Evolutionary conservation across 257 asterid genomes (phyloP).

Genomic region (Haberlea rhodopensis): DNA sequence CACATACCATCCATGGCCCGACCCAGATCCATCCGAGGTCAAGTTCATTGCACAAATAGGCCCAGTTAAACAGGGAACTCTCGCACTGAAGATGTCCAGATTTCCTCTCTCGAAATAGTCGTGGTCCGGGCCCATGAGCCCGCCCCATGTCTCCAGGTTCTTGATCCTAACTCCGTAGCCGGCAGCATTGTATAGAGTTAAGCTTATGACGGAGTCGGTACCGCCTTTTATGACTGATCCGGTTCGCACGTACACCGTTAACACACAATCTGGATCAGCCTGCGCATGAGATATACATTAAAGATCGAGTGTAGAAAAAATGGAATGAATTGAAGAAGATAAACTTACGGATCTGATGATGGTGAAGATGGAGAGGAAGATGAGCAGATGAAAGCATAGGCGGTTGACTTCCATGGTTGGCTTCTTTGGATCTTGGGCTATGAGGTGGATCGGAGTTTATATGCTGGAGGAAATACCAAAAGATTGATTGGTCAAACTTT

Average conservation of each 20-base stretch:
- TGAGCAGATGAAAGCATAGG: conserved; percentile 34
- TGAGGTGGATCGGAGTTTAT: too few species aligned
- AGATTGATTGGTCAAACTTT: too few species aligned
- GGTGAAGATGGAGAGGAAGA: conserved; percentile 42
- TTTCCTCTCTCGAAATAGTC: too few species aligned
- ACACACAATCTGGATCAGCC: conserved; percentile 27
- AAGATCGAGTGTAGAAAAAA: too few species aligned
- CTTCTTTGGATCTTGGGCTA: too few species aligned
- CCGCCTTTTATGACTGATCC: conserved; percentile 25
- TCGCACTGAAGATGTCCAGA: too few species aligned
- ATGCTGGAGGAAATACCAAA: too few species aligned
- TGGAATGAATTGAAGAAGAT: background rate
- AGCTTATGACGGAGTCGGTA: conserved; percentile 35
- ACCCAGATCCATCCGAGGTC: too few species aligned
- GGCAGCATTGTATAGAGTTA: conserved; percentile 36
- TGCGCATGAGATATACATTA: background rate
- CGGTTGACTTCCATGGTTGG: conserved; percentile 33
- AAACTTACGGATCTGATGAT: conserved; percentile 41
- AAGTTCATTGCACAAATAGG: too few species aligned
- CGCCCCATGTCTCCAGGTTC: too few species aligned
- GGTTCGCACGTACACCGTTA: conserved; percentile 26
- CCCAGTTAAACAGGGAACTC: too few species aligned
- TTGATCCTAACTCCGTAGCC: conserved; percentile 42
- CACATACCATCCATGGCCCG: conserved; percentile 53
- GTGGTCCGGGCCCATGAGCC: too few species aligned